A percentile compares a stretch with the other conserved stretches of the same genome.
Evolutionary conservation across 2,329 filamentous ascomycete species (phyloP).

Genomic region (Ophiostoma tasmaniense): DNA sequence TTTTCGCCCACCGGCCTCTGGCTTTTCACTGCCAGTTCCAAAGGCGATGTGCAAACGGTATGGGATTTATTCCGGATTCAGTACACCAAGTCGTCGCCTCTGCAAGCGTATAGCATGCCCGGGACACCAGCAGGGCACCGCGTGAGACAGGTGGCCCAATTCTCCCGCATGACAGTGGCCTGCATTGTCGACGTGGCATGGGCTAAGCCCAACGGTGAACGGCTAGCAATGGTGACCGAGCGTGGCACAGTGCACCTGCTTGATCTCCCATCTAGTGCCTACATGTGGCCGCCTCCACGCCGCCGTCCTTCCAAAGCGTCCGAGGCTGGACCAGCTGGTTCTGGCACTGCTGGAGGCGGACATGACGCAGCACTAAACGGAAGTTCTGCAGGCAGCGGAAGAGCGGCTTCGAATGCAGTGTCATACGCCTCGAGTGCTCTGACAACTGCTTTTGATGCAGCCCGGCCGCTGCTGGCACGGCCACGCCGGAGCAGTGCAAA

Average conservation of each 20-base stretch:
- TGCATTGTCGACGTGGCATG: conserved; percentile 85
- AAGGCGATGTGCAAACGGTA: conserved; percentile 73
- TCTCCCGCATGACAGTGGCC: conserved; percentile 84
- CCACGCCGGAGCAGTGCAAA: conserved; percentile 45
- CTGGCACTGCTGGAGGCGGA: background rate
- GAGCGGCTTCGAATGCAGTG: conserved; percentile 41
- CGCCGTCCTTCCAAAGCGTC: conserved; percentile 38
- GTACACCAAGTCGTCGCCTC: conserved; percentile 51
- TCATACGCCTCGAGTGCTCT: conserved; percentile 63
- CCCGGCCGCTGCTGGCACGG: conserved; percentile 50
- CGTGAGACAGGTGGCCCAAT: conserved; percentile 79
- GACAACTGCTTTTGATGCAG: conserved; percentile 60
- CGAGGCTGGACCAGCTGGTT: conserved; percentile 32
- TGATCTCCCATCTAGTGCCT: conserved; percentile 73
- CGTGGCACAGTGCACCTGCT: conserved; percentile 92
- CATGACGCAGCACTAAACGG: background rate
- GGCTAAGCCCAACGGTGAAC: conserved; percentile 72
- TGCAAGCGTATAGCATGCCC: conserved; percentile 41
- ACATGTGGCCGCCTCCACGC: conserved; percentile 75
- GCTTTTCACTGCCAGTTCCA: conserved; percentile 70
- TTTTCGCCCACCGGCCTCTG: conserved; percentile 66
- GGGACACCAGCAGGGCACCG: conserved; percentile 44
- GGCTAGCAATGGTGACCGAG: conserved; percentile 81
- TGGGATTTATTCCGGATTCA: conserved; percentile 69
- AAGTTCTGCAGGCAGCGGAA: conserved; percentile 38